Evolutionary conservation across 352 stramenopile genomes (phyloP), one percentile per base, ranked within the genome.

Genomic region (Pythium plurisporium): DNA sequence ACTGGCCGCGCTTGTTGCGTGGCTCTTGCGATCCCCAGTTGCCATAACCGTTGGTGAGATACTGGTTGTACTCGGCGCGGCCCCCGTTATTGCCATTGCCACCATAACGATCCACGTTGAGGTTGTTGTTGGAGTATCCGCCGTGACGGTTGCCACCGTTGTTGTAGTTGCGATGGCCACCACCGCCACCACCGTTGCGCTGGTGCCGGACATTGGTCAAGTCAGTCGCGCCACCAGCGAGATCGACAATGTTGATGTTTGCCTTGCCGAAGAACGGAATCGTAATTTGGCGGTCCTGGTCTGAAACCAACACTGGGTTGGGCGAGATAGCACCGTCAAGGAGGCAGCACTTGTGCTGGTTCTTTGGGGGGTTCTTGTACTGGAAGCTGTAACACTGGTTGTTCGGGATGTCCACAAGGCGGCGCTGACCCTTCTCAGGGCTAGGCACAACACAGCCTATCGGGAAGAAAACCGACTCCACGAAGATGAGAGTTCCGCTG

Each of bases 341-440:
- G 19, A 90, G 74, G 10, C 66, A 57, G 23, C 77, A 94, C 7
- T 78, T 12, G 55, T 94, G 83, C 30, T 59, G 37, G 11, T 68
- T 52, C 53, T 76, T 87, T 4, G 62, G 59, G 4, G 81, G 83
- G 30, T 84, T 68, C 22, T 69, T 65, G 66, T 87, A 94, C 65
- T 91, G 80, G 56, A 89, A 94, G 61, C 76, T 90, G 59, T 87
- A 89, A 65, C 83, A 94, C 62, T 89, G 79, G 64, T 94, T 94
- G 78, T 94, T 91, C 6, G 76, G 77, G 27, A 94, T 88, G 51
- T 94, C 83, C 40, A 77, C 61, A 33, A 94, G 63, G 26, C 89
- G 60, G 17, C 67, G 67, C 49, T 91, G 81, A n/a, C 72, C 60
- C 61, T 91, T 89, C 53, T 91, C 75, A 0, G 83, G 83, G 37